phyloP scores from a whole-genome alignment of 805 yeast genomes.

The Lipomyces starkeyi region DNA sequence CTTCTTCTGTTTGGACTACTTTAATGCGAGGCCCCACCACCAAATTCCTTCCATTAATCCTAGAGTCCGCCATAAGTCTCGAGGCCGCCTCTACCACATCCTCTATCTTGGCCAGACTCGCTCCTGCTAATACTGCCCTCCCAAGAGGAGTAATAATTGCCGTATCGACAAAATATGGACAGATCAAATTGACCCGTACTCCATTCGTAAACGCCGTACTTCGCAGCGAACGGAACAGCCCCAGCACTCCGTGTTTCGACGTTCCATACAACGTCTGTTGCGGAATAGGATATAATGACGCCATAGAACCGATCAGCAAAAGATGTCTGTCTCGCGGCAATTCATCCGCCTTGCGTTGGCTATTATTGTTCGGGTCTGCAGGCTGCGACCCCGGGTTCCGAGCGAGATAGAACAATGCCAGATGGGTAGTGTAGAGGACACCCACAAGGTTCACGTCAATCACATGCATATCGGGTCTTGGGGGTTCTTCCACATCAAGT shows the following conservation, averaged over 20 bases:
- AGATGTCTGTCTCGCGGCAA: neutral
- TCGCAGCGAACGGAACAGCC: constrained; percentile 49
- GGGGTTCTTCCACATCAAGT: constrained; percentile 14
- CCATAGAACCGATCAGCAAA: constrained; percentile 3
- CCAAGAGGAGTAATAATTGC: constrained; percentile 49
- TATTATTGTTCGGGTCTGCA: neutral
- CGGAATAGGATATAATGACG: neutral
- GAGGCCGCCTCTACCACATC: constrained; percentile 8
- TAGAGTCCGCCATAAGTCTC: constrained; percentile 1
- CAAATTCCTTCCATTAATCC: constrained; percentile 3
- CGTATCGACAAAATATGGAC: constrained; percentile 58
- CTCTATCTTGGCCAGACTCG: neutral
- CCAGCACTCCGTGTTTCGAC: constrained; percentile 52
- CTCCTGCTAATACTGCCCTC: neutral
- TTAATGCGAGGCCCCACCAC: neutral
- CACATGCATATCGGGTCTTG: constrained; percentile 16
- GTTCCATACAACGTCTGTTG: constrained; percentile 44
- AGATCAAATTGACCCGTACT: constrained; percentile 53
- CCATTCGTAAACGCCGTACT: constrained; percentile 53
- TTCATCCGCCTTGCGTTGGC: neutral
- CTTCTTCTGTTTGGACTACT: neutral
- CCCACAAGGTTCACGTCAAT: constrained; percentile 22
- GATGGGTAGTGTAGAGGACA: constrained; percentile 16
- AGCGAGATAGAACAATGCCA: constrained; percentile 18
- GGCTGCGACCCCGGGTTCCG: constrained; percentile 15